Evolutionary conservation across 73 alveolate genomes (phyloP).

Genomic region (Tetrahymena elliotti): DNA sequence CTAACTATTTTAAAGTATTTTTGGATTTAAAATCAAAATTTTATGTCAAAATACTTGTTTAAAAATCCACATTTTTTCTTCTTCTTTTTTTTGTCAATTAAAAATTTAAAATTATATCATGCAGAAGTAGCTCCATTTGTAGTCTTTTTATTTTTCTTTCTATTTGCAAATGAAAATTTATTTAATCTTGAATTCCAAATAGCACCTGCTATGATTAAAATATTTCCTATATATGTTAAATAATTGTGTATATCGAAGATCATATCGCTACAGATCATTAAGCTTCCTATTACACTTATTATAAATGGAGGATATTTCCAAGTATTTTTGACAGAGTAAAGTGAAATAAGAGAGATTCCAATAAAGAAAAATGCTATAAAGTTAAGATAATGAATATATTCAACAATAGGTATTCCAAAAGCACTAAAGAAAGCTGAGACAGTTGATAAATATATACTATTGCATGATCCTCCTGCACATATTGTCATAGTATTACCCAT

Average conservation of each 20-base stretch:
- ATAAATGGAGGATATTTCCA: conserved; percentile 53
- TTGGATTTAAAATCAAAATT: too few species aligned
- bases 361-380: conserved; percentile 49
- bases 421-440: conserved; percentile 69
- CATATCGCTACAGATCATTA: conserved; percentile 48
- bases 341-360: conserved; percentile 50
- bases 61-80: background rate
- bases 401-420: conserved; percentile 62
- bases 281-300: conserved; percentile 42
- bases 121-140: background rate
- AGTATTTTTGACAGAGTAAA: conserved; percentile 55
- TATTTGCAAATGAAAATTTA: conserved; percentile 33
- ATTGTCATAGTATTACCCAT: conserved; percentile 55
- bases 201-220: conserved; percentile 57
- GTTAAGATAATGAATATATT: conserved; percentile 61
- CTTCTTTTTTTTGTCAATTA: background rate
- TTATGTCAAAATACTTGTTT: background rate
- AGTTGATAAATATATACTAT: conserved; percentile 61
- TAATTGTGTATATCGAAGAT: conserved; percentile 36
- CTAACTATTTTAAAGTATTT: too few species aligned
- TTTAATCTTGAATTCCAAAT: conserved; percentile 61
- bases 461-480: conserved; percentile 77
- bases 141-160: background rate
- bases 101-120: background rate
- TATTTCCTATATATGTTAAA: conserved; percentile 51